Conservation (phyloP, 495 filamentous ascomycete genomes). For the Xylaria bambusicola region DNA sequence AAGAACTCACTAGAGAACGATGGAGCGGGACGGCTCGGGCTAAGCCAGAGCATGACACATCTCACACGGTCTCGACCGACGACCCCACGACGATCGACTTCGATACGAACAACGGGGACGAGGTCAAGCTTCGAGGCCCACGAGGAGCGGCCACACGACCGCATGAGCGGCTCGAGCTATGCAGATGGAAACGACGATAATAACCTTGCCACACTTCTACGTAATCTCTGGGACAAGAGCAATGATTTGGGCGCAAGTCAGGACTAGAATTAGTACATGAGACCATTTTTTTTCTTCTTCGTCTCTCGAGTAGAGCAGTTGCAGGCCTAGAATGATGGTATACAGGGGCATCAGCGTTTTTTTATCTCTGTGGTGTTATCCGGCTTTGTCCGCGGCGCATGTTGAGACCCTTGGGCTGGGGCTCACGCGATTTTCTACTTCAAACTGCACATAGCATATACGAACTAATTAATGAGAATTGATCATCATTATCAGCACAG, state of each 20-base stretch:
- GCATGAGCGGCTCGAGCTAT: conserved; percentile 45
- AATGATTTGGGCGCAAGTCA: conserved; percentile 53
- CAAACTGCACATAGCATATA: background rate
- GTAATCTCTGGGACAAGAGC: conserved; percentile 58
- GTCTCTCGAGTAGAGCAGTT: background rate
- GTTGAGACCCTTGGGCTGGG: too few species aligned
- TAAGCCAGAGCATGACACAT: conserved; percentile 44
- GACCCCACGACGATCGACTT: conserved; percentile 32
- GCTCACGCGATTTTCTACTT: background rate
- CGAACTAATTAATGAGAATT: conserved; percentile 10
- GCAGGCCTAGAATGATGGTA: conserved; percentile 7
- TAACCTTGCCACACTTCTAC: conserved; percentile 46
- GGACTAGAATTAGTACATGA: conserved; percentile 40
- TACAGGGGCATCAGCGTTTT: background rate
- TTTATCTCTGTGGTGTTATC: background rate
- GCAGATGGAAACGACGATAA: conserved; percentile 47
- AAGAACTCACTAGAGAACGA: conserved; percentile 28
- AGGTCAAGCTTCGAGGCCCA: conserved; percentile 44
- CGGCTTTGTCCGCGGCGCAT: too few species aligned
- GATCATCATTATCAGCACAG: background rate
- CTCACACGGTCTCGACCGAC: conserved; percentile 28
- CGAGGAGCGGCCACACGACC: conserved; percentile 37
- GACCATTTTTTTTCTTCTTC: too few species aligned
- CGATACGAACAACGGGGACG: conserved; percentile 32
- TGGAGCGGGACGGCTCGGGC: conserved; percentile 34